These are phyloP conservation scores for Debaryomycetaceae sp. DNA, from an alignment of 1,139 yeast species.

Conservation along the genomic window DNA sequence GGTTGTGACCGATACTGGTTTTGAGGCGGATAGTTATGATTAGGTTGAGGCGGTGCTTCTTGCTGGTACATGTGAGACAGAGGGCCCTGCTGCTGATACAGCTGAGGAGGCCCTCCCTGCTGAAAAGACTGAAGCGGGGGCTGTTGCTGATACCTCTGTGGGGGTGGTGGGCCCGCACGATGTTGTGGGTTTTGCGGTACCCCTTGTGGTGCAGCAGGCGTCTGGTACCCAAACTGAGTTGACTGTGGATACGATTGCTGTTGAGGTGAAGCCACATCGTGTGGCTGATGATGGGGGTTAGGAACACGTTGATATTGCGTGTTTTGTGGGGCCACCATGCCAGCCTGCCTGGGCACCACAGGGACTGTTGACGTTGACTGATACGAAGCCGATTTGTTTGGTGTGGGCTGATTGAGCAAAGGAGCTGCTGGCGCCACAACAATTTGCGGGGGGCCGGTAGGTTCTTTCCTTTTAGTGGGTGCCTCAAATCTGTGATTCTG, in stretches of 20 bases:
- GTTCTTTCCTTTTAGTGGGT: no score
- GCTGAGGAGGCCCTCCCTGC: slow-evolving; percentile 14
- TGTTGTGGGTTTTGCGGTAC: slow-evolving; percentile 9
- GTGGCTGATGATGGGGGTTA: slow-evolving; percentile 7
- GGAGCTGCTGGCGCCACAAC: no score
- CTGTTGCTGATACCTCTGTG: slow-evolving; percentile 8
- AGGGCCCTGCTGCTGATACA: slow-evolving; percentile 11
- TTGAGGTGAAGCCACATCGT: slow-evolving; percentile 11
- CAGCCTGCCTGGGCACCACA: no score
- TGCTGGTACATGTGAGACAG: slow-evolving; percentile 9
- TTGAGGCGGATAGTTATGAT: slow-evolving; percentile 7
- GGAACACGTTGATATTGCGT: slow-evolving; percentile 6
- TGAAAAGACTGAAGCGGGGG: slow-evolving; percentile 11
- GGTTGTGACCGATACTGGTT: slow-evolving; percentile 6
- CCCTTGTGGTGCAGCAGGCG: slow-evolving; percentile 6
- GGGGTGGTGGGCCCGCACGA: slow-evolving; percentile 8
- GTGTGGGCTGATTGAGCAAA: no score
- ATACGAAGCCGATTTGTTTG: no score
- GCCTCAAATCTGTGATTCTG: no score
- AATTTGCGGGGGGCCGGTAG: no score
- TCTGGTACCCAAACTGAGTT: slow-evolving; percentile 9
- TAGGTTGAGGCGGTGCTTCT: slow-evolving; percentile 5
- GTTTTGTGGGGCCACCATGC: no score
- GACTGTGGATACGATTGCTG: slow-evolving; percentile 14
- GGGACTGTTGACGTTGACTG: no score